Percentiles rank a stretch among this genome's conserved stretches.
Conservation (phyloP, 805 yeast species). For the Yarrowia porcina region DNA sequence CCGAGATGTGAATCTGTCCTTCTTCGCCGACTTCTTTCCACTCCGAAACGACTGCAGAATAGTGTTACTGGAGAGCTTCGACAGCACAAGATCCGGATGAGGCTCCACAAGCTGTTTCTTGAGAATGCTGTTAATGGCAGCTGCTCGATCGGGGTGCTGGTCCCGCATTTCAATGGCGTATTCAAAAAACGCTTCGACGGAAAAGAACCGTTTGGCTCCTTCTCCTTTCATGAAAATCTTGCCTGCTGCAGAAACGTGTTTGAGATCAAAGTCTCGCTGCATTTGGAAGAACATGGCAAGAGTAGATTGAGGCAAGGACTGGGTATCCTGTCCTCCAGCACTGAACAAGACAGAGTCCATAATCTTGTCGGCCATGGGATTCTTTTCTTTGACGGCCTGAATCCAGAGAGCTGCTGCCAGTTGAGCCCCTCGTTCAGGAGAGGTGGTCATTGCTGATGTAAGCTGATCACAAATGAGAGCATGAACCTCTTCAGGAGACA, state of each 20-base stretch:
- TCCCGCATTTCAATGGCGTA: conserved; percentile 19
- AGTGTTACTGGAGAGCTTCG: conserved; percentile 13
- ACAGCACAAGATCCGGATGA: neutral
- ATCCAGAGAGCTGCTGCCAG: conserved; percentile 5
- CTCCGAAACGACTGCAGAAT: conserved; percentile 16
- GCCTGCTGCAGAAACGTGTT: neutral
- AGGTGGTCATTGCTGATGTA: neutral
- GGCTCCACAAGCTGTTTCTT: conserved; percentile 14
- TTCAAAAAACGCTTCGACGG: conserved; percentile 2
- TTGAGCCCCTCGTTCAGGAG: neutral
- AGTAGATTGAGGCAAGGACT: neutral
- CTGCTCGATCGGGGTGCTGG: neutral
- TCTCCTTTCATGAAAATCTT: conserved; percentile 1
- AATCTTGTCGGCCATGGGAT: neutral
- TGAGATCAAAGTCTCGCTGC: neutral
- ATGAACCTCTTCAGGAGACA: neutral
- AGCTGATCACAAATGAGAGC: neutral
- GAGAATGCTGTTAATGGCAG: neutral
- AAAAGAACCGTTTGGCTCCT: neutral
- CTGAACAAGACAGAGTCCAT: neutral
- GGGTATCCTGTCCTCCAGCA: neutral
- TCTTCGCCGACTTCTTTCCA: neutral
- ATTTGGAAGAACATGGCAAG: conserved; percentile 16
- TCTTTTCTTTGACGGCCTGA: conserved; percentile 1
- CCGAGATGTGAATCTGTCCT: neutral